Evolutionary conservation across 139 green algal species (phyloP), one percentile per base, ranked within the genome.

Genomic region (Chlamydomonas schloesseri): DNA sequence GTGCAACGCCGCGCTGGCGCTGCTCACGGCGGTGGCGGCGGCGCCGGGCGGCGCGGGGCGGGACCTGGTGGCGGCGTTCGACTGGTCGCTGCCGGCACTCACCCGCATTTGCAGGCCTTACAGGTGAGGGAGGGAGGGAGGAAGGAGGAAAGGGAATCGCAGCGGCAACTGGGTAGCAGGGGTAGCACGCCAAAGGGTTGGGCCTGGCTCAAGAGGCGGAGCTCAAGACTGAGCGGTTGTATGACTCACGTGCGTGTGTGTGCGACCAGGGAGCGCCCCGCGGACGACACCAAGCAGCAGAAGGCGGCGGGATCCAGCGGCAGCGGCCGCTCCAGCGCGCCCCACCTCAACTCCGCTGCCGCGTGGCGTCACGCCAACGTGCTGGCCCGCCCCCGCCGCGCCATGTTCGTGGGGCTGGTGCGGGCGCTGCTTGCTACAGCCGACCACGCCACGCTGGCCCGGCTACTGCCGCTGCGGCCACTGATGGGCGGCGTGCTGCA

Each of bases 71-170:
- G 71, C 88, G 10, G 70, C 88, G 15, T 95, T 96, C 69, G 93
- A 96, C 86, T 94, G 90, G 69, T 87, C 77, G n/a, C 67, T 94
- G 4, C 81, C 90, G 13, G 92, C 90, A 18, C 91, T 95, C 33
- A 78, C 87, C 6, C 71, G 75, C 23, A 65, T 96, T 0, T 87
- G 92, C 4, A 33, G 78, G 58, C 90, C 89, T 2, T 83, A 86
- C 28, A 82, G 84, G 82, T 86, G 47, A 1, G 71, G 14, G 21
- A 3, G 6, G 1, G 50, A 3, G 17, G 28, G 71, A 29, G 68
- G 68, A 3, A 13, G 34, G 68, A n/a, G 65, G n/a, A n/a, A n/a
- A n/a, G n/a, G n/a, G 60, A 8, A 28, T 28, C 28, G 23, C 23
- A 11, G 20, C 60, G 17, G 23, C 60, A 67, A 67, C 23, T n/a